A percentile compares a stretch with the other conserved stretches of the same genome.
Conservation (phyloP, 495 filamentous ascomycete species). For the Aspergillus cristatus region DNA sequence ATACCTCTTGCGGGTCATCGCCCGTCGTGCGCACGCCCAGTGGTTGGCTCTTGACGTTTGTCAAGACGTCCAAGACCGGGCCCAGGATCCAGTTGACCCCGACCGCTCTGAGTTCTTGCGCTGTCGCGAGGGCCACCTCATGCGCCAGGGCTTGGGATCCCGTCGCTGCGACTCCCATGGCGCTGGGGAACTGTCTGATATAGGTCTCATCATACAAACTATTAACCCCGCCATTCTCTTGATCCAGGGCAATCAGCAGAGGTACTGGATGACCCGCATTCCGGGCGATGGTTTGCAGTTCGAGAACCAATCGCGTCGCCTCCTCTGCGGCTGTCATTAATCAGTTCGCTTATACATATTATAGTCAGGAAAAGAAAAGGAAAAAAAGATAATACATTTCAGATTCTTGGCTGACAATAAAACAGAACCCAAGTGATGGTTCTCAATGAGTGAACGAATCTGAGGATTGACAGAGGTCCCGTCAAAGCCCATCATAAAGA, state of each 20-base stretch:
- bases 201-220: conserved; percentile 86
- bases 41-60: conserved; percentile 79
- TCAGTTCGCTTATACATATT: conserved; percentile 11
- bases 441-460: conserved; percentile 73
- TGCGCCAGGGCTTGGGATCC: conserved; percentile 69
- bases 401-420: conserved; percentile 84
- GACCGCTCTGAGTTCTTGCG: conserved; percentile 74
- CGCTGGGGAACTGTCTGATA: conserved; percentile 82
- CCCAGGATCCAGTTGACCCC: conserved; percentile 89
- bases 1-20: conserved; percentile 85
- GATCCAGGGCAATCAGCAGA: conserved; percentile 75
- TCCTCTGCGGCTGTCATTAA: conserved; percentile 62
- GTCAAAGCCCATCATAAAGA: conserved; percentile 95
- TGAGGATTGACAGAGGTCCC: conserved; percentile 78
- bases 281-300: conserved; percentile 79
- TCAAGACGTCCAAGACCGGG: conserved; percentile 82
- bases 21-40: conserved; percentile 74
- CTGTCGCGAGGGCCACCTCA: conserved; percentile 77
- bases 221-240: conserved; percentile 93
- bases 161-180: conserved; percentile 84
- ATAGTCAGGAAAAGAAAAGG: conserved; percentile 4
- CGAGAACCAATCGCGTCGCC: conserved; percentile 68
- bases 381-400: conserved; percentile 51
- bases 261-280: conserved; percentile 80
- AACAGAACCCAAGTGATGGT: conserved; percentile 77